phyloP scores from a whole-genome alignment of 441 rosid genomes.

The Viola pubescens region DNA sequence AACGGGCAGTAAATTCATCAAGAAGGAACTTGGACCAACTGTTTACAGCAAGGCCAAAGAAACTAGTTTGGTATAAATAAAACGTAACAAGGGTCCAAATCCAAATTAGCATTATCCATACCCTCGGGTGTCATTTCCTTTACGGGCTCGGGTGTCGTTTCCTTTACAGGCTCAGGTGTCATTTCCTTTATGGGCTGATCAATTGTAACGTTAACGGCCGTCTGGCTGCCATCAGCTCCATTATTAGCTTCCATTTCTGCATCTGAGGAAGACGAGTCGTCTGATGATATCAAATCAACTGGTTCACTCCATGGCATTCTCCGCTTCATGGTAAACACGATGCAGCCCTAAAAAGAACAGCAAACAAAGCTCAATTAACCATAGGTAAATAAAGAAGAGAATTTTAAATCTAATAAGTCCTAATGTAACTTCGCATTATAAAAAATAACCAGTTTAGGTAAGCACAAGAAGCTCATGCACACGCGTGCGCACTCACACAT shows the following conservation, averaged over 20 bases:
- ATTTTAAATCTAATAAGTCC: too few relatives aligned
- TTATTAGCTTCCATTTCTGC: constrained; percentile 27
- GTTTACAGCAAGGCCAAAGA: too few relatives aligned
- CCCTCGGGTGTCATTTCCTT: constrained; percentile 38
- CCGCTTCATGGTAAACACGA: constrained; percentile 32
- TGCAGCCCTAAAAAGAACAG: constrained; percentile 4
- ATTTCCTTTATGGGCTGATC: constrained; percentile 4
- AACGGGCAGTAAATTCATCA: too few relatives aligned
- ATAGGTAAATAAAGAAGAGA: too few relatives aligned
- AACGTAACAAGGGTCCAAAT: not conserved
- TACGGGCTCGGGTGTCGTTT: not conserved
- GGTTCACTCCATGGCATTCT: constrained; percentile 40
- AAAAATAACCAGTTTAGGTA: too few relatives aligned
- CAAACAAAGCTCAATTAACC: not conserved
- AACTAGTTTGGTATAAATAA: too few relatives aligned
- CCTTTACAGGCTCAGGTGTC: too few relatives aligned
- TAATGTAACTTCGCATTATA: too few relatives aligned
- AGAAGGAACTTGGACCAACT: too few relatives aligned
- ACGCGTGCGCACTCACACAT: too few relatives aligned
- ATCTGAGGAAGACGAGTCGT: constrained; percentile 40
- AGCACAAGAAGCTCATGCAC: too few relatives aligned
- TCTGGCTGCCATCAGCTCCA: constrained; percentile 13
- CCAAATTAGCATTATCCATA: constrained; percentile 16
- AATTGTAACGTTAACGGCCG: constrained; percentile 6
- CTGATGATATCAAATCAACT: constrained; percentile 51